Base-by-base conservation (phyloP, 2,329 filamentous ascomycete genomes). In the Alternaria infectoria region DNA sequence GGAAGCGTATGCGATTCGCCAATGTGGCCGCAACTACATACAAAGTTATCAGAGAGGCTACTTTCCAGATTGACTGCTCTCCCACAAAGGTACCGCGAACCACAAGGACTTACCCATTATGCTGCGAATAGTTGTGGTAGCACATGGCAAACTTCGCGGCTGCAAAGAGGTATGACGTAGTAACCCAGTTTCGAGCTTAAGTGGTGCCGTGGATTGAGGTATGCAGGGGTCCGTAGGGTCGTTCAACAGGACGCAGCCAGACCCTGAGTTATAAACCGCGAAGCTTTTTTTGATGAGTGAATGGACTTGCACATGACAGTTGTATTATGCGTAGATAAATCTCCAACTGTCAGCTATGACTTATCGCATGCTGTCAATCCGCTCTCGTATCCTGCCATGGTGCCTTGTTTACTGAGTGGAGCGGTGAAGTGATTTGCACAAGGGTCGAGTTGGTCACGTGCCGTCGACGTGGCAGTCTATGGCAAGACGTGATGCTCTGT, bases 101-200 rank as follows among this genome's bases (percentile, higher is more conserved):
- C 17, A 32, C 10, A n/a, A 25, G 10, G 19, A 52, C 49, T 52
- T 8, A 52, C 49, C 49, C 76, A 32, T 71, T 71, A 51, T 78
- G 76, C 50, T 71, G 68, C n/a, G 71, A 75, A 65, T 73, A 74
- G 66, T 79, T 79, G 54, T 77, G 72, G 44, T 68, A 75, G 51
- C 75, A 78, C 75, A 77, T 77, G 2, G 30, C 26, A 45, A 28
- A 15, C 17, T 15, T 28, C 9, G 19, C 23, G 26, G 50, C 19
- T 21, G 36, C 17, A 11, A 46, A 21, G 12, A 26, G 19, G 47
- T 43, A 62, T 68, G 66, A 68, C 64, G 66, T 68, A 57, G 44
- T 49, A n/a, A 23, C 49, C 40, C 43, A 28, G 45, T 55, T 6
- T 51, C 59, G 44, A n/a, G 46, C 45, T 30, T 32, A 44, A 59